Conservation (phyloP, 495 filamentous ascomycete species). For the Tirmania nivea region DNA sequence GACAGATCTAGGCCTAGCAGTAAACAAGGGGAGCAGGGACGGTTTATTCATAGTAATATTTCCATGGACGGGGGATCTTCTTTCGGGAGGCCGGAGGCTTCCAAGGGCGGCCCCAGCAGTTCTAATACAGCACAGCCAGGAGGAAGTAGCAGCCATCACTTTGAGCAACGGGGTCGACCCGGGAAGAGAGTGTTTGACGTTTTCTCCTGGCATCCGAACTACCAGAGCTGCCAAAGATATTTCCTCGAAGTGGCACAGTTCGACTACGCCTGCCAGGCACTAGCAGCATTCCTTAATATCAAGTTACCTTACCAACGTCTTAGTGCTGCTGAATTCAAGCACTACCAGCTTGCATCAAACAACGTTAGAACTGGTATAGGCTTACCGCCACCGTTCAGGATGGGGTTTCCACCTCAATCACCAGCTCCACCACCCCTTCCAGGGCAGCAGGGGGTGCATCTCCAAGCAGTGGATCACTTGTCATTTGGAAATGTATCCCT, state of each 20-base stretch:
- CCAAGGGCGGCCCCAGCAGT: too few species aligned
- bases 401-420: slow-evolving; percentile 11
- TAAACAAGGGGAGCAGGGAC: too few species aligned
- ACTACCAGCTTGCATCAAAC: slow-evolving; percentile 16
- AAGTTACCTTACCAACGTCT: slow-evolving; percentile 45
- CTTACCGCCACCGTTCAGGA: slow-evolving; percentile 20
- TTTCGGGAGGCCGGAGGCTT: too few species aligned
- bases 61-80: too few species aligned
- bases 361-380: slow-evolving; percentile 6
- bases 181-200: slow-evolving; percentile 39
- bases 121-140: too few species aligned
- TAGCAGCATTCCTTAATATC: slow-evolving; percentile 83
- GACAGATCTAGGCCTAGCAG: too few species aligned
- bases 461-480: background rate
- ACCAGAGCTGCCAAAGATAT: slow-evolving; percentile 78
- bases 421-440: background rate
- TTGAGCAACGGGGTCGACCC: too few species aligned
- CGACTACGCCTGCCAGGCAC: slow-evolving; percentile 56
- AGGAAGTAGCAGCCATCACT: too few species aligned
- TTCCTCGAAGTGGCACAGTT: slow-evolving; percentile 89
- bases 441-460: background rate
- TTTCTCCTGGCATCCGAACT: slow-evolving; percentile 81
- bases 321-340: background rate
- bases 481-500: slow-evolving; percentile 34
- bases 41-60: too few species aligned